Base-by-base conservation (phyloP, 306 rosid species). In the Myrica gale region DNA sequence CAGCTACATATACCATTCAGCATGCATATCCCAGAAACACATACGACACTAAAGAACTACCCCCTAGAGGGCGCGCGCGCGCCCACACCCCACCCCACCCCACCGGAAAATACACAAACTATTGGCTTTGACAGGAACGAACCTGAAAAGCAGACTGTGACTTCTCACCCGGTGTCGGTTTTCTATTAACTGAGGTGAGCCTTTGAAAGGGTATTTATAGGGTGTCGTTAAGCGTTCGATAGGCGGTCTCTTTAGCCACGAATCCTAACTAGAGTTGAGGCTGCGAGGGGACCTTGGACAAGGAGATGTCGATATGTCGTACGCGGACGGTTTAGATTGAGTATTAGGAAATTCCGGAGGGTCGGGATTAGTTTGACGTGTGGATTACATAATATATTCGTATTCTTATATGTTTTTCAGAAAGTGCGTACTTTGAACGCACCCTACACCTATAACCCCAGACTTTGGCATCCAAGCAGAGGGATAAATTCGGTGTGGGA, bases 381-480 rank as follows among this genome's bases (percentile, higher is more conserved):
- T 26, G 32, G 32, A 32, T 32, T 32, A 32, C 37, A 2, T 32
- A 26, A 26, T 26, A 26, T 26, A 26, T 26, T 26, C 32, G 32
- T 26, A 41, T 1, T 15, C 0, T 9, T n/a, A 44, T 37, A 53
- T 3, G 19, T 5, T 19, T 41, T 6, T 13, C 39, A 15, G 53
- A 41, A n/a, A 39, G 68, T 76, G 84, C 84, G 82, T 77, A 12
- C 37, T 11, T 11, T 73, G 48, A 74, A 84, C 87, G 87, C 82
- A 41, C 20, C 55, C 84, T 32, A 32, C 1, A 23, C 26, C 26
- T 23, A 23, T 32, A 26, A 26, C 11, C 32, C 56, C 58, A 13
- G 10, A 44, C 51, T 51, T 51, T 32, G 68, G 73, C 77, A 55
- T 52, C 61, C 54, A 53, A n/a, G 15, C 2, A 10, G 52, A 47